Base-by-base conservation (phyloP, 371 early-diverging fungal genomes). In the Apophysomyces sp. region DNA sequence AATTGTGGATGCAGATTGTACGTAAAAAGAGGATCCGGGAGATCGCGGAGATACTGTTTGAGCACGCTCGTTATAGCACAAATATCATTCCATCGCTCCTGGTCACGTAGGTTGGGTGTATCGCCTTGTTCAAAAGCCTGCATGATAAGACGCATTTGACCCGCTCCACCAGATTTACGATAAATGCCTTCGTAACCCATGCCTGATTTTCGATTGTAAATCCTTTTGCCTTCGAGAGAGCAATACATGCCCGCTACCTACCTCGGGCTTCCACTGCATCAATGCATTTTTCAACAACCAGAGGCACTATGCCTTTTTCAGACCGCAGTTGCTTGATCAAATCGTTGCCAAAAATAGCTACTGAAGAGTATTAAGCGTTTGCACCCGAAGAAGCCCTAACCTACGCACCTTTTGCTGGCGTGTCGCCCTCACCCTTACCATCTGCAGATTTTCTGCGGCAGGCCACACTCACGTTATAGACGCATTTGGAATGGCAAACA, bases 1-100 rank as follows among this genome's bases (percentile, higher is more conserved):
- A 94, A 96, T 36, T 89, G 69, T 3, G 78, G 67, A 65, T 94
- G 89, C 15, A 90, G 73, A 27, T 91, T 88, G 70, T 78, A 88
- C 0, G 96, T 95, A 65, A 98, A 78, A 28, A 98, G 66, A 0
- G 98, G 98, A 54, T 94, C 90, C 0, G 97, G 96, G 62, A 97
- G 61, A 18, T 93, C 94, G 30, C 98, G 84, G 55, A 98, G 85
- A 63, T 95, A 98, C 72, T 95, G 95, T 71, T 96, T 97, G 55
- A 98, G 73, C 26, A 98, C 86, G 55, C 95, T 94, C 1, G 98
- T 96, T 12, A 95, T 82, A 8, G 86, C 84, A 61, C 86, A 82
- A 36, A 89, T 86, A 73, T 86, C 87, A 62, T 80, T 78, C 68
- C 83, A 86, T 57, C 78, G 66, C 11, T 76, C 71, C 5, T 75